A percentile compares a stretch with the other conserved stretches of the same genome.
These are phyloP conservation scores for Ilyonectria robusta DNA, from an alignment of 2,329 filamentous ascomycete species.

Conservation along the genomic window DNA sequence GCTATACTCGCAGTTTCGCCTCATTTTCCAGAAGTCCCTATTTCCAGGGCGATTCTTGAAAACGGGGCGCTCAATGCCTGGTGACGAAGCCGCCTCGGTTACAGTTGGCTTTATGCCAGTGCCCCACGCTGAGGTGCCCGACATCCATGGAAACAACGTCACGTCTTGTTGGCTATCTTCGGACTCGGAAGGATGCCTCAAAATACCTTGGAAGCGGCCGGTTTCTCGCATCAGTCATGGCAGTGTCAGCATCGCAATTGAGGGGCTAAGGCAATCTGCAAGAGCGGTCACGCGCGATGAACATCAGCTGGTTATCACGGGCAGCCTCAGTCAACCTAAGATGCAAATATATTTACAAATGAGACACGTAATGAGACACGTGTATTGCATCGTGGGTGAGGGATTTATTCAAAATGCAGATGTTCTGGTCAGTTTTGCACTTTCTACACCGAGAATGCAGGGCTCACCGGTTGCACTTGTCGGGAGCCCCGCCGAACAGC, in stretches of 20 bases:
- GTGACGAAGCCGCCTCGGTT: background rate
- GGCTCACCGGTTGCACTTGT: background rate
- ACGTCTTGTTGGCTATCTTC: background rate
- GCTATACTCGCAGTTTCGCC: background rate
- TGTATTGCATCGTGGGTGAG: background rate
- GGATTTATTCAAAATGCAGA: constrained; percentile 1
- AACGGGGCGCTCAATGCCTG: background rate
- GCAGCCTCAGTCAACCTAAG: background rate
- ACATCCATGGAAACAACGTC: no score
- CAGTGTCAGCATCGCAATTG: background rate
- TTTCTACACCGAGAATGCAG: background rate
- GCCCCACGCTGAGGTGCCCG: no score
- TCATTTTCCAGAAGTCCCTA: background rate
- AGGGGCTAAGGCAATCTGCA: background rate
- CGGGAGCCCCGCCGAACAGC: background rate
- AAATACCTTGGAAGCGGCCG: background rate
- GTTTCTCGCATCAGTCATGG: background rate
- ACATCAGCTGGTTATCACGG: constrained; percentile 1
- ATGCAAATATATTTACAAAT: background rate
- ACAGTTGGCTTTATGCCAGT: background rate
- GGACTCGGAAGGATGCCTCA: background rate
- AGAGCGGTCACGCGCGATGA: background rate
- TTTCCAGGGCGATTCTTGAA: background rate
- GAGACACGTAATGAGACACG: background rate
- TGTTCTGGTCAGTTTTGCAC: background rate